phyloP scores from a whole-genome alignment of 345 rosid genomes.

The Arabidopsis arenosa region DNA sequence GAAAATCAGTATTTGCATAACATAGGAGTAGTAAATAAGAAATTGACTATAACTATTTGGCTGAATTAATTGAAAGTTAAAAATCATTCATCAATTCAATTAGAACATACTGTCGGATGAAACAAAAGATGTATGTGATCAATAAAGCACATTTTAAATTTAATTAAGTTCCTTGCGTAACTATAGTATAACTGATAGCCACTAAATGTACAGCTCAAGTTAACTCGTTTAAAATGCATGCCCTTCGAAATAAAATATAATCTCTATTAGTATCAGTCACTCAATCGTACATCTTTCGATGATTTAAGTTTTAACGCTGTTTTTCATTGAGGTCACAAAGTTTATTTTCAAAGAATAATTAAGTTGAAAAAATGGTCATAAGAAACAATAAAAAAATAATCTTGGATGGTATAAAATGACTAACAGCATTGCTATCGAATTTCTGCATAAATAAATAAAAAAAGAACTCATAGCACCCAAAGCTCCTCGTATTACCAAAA shows the following conservation, averaged over 20 bases:
- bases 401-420: conserved; percentile 27
- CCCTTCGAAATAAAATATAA: neutral
- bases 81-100: neutral
- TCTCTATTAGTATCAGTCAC: neutral
- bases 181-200: conserved; percentile 8
- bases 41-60: neutral
- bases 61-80: neutral
- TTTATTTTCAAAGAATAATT: neutral
- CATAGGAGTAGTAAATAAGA: neutral
- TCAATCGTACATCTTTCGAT: neutral
- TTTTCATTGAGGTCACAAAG: conserved; percentile 16
- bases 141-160: conserved; percentile 30
- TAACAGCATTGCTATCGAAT: neutral
- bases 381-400: neutral
- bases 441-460: neutral
- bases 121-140: neutral
- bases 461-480: neutral
- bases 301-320: conserved; percentile 15
- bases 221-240: neutral
- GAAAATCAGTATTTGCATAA: no score
- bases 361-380: neutral
- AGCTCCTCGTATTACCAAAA: neutral
- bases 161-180: neutral
- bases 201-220: conserved; percentile 29
- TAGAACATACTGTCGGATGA: neutral